These are phyloP conservation scores for Cenchrus purpureus DNA, from an alignment of 176 grass and related monocot genomes.

Conservation along the genomic window DNA sequence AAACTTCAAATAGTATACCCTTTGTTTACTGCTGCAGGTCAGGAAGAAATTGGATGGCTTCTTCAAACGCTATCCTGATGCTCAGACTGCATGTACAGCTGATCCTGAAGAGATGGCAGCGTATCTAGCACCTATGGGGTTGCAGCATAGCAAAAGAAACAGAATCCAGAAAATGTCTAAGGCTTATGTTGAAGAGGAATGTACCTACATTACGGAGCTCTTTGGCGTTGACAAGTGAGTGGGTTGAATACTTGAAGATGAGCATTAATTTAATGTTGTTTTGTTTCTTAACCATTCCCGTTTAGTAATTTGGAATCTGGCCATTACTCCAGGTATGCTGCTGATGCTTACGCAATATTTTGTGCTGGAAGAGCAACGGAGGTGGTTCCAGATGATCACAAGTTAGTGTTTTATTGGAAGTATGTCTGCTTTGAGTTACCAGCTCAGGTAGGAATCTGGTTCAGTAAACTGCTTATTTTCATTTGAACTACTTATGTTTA, in stretches of 20 bases:
- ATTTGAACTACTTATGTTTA: slow-evolving; percentile 20
- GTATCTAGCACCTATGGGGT: slow-evolving; percentile 53
- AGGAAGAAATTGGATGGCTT: slow-evolving; percentile 35
- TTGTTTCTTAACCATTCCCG: not conserved
- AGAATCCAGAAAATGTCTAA: slow-evolving; percentile 61
- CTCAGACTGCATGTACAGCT: slow-evolving; percentile 22
- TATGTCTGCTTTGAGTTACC: slow-evolving; percentile 47
- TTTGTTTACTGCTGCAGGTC: slow-evolving; percentile 42
- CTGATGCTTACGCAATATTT: slow-evolving; percentile 89
- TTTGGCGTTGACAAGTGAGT: slow-evolving; percentile 81
- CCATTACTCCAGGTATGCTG: slow-evolving; percentile 62
- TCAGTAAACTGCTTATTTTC: not conserved
- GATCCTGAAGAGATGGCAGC: slow-evolving; percentile 43
- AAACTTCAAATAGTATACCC: not conserved
- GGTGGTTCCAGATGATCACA: slow-evolving; percentile 71
- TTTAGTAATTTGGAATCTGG: slow-evolving; percentile 1
- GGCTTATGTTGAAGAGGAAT: slow-evolving; percentile 50
- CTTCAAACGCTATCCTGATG: slow-evolving; percentile 53
- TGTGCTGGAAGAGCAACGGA: slow-evolving; percentile 62
- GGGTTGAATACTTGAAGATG: not conserved
- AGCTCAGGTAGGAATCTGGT: slow-evolving; percentile 34
- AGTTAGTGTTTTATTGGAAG: slow-evolving; percentile 72
- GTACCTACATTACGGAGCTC: slow-evolving; percentile 70
- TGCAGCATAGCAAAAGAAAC: slow-evolving; percentile 42
- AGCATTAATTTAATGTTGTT: not conserved